Percentiles rank a stretch among this genome's conserved stretches.
Evolutionary conservation across 2,329 filamentous ascomycete species (phyloP).

Genomic region (Boeremia exigua): DNA sequence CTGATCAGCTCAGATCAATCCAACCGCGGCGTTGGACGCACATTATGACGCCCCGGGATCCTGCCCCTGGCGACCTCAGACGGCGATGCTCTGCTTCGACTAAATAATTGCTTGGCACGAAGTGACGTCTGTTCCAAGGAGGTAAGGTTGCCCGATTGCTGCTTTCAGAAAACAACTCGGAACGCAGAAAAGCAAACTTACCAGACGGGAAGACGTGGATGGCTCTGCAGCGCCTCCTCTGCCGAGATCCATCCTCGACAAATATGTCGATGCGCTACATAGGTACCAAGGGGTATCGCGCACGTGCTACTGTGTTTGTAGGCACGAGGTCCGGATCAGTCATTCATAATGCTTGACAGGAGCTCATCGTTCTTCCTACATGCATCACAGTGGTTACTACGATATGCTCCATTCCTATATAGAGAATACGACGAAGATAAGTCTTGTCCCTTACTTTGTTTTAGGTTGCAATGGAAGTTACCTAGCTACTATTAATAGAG

Average conservation of each 20-base stretch:
- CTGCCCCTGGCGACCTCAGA: conserved; percentile 17
- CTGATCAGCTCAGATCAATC: conserved; percentile 35
- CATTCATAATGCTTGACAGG: neutral
- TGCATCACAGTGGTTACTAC: too few relatives aligned
- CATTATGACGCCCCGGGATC: conserved; percentile 31
- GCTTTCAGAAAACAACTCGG: neutral
- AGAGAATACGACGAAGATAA: too few relatives aligned
- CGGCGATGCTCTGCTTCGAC: conserved; percentile 4
- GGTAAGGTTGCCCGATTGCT: neutral
- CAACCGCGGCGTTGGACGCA: conserved; percentile 38
- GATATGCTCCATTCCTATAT: too few relatives aligned
- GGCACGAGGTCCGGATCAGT: neutral
- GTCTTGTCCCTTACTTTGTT: too few relatives aligned
- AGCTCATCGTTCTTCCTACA: too few relatives aligned
- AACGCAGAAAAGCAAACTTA: too few relatives aligned
- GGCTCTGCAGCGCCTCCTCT: neutral
- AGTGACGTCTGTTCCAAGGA: neutral
- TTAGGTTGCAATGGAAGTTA: too few relatives aligned
- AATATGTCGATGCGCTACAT: neutral
- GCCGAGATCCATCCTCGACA: neutral
- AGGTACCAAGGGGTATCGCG: neutral
- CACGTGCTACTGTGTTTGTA: conserved; percentile 11
- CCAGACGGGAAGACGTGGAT: too few relatives aligned
- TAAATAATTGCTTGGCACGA: neutral
- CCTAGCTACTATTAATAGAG: too few relatives aligned